Conservation (phyloP, 257 asterid species). For the Nicotiana obtusifolia region DNA sequence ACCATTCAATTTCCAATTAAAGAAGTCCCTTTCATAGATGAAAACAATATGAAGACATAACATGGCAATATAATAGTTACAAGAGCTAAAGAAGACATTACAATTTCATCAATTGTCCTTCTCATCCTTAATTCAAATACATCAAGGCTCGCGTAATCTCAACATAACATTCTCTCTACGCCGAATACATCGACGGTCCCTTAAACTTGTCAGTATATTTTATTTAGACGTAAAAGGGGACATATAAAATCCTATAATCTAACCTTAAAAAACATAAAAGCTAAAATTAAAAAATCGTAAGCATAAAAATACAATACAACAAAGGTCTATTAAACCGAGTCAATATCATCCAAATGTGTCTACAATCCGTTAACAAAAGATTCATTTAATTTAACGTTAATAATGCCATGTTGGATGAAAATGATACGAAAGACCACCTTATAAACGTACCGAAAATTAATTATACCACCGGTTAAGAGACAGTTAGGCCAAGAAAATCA, state of each 20-base stretch:
- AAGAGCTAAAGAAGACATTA: neutral
- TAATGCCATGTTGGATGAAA: neutral
- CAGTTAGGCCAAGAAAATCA: constrained; percentile 39
- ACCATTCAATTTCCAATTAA: too few species aligned
- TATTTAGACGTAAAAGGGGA: neutral
- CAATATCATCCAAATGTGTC: neutral
- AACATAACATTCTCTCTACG: too few species aligned
- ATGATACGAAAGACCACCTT: neutral
- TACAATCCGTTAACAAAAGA: neutral
- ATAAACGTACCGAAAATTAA: neutral
- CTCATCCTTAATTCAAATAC: neutral
- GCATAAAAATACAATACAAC: neutral
- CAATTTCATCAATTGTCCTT: neutral
- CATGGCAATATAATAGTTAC: neutral
- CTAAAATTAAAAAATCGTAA: neutral
- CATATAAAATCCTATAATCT: neutral
- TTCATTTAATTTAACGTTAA: neutral
- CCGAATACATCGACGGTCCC: too few species aligned
- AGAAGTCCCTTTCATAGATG: neutral
- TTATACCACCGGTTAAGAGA: constrained; percentile 10
- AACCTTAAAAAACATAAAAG: neutral
- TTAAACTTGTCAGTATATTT: too few species aligned
- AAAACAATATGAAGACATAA: neutral
- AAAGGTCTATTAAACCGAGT: neutral
- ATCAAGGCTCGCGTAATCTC: neutral